A percentile compares a stretch with the other conserved stretches of the same genome.
These are phyloP conservation scores for Penicillium rolfsii DNA, from an alignment of 2,329 filamentous ascomycete genomes.

Conservation along the genomic window DNA sequence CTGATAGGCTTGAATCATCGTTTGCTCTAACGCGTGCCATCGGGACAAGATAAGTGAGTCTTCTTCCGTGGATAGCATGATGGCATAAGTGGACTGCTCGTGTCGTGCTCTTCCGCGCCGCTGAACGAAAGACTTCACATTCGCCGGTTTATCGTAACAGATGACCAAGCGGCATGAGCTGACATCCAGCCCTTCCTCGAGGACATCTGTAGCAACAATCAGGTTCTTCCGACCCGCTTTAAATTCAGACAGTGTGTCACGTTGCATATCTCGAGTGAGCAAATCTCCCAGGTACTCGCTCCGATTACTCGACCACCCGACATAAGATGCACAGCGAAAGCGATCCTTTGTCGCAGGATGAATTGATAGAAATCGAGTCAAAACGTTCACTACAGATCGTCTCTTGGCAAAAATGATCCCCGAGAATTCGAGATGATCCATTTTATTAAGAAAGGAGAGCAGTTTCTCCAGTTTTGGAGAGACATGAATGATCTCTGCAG, in stretches of 20 bases:
- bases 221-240: conserved; percentile 57
- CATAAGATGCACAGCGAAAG: conserved; percentile 46
- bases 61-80: conserved; percentile 51
- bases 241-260: conserved; percentile 58
- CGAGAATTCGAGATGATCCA: conserved; percentile 52
- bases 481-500: conserved; percentile 34
- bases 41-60: conserved; percentile 44
- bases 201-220: conserved; percentile 61
- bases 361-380: conserved; percentile 60
- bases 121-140: conserved; percentile 68
- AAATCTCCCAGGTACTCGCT: conserved; percentile 56
- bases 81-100: conserved; percentile 56
- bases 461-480: conserved; percentile 64
- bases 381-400: conserved; percentile 62
- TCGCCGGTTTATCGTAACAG: conserved; percentile 64
- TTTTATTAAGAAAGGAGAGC: conserved; percentile 55
- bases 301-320: conserved; percentile 55
- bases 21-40: conserved; percentile 69
- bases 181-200: conserved; percentile 66
- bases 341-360: conserved; percentile 54
- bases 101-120: conserved; percentile 65
- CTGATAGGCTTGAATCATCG: conserved; percentile 73
- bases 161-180: conserved; percentile 67
- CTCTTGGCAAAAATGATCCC: conserved; percentile 71
- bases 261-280: conserved; percentile 52